Percentiles rank a stretch among this genome's conserved stretches.
These are phyloP conservation scores for Calonectria pseudoturangicola DNA, from an alignment of 2,329 filamentous ascomycete genomes.

Conservation along the genomic window DNA sequence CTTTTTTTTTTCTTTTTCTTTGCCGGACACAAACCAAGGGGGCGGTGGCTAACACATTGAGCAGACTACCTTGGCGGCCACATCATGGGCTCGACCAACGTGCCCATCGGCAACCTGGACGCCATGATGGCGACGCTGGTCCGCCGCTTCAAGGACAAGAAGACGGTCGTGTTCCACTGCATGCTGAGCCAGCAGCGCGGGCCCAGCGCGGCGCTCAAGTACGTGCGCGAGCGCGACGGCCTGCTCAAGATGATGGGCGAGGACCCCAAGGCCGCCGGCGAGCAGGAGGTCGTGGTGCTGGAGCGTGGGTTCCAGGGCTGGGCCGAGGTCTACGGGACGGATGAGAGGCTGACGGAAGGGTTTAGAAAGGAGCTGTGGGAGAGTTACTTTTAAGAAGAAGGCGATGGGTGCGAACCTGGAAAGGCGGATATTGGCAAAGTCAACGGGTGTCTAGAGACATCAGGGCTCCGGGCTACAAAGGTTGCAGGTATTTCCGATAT, in stretches of 20 bases:
- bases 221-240: conserved; percentile 81
- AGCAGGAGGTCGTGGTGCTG: conserved; percentile 87
- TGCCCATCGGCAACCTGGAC: conserved; percentile 84
- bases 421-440: neutral
- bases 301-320: conserved; percentile 91
- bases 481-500: neutral
- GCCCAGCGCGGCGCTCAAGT: conserved; percentile 87
- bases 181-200: conserved; percentile 93
- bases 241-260: conserved; percentile 59
- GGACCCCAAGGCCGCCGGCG: conserved; percentile 54
- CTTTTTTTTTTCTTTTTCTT: neutral
- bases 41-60: neutral
- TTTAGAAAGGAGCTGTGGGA: conserved; percentile 92
- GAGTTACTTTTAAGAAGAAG: conserved; percentile 63
- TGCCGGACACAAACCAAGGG: neutral
- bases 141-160: conserved; percentile 83
- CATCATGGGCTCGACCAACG: conserved; percentile 85
- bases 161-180: conserved; percentile 95
- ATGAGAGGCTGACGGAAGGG: conserved; percentile 87
- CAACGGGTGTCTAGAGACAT: neutral
- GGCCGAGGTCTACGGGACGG: conserved; percentile 89
- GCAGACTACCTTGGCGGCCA: conserved; percentile 93
- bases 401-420: neutral
- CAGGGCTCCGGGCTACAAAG: neutral
- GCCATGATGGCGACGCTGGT: conserved; percentile 88